phyloP scores from a whole-genome alignment of 2,329 filamentous ascomycete genomes.

The Samsoniella hepiali region DNA sequence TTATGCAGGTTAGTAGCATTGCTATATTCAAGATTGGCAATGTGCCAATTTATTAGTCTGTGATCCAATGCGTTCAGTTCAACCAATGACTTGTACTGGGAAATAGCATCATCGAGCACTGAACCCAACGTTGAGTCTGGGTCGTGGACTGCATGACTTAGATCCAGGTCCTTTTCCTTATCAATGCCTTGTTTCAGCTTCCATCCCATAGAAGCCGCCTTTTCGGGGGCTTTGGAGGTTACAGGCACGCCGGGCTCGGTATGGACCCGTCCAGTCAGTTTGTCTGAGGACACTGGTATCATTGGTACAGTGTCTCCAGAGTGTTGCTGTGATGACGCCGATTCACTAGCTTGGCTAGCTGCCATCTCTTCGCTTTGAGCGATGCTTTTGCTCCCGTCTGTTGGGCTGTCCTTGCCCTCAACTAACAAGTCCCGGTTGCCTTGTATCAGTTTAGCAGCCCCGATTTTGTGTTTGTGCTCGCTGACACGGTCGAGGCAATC shows the following conservation, averaged over 20 bases:
- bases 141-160: conserved; percentile 62
- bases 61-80: conserved; percentile 83
- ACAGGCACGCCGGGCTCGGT: conserved; percentile 66
- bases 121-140: conserved; percentile 75
- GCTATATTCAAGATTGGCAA: conserved; percentile 96
- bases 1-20: conserved; percentile 87
- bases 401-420: conserved; percentile 72
- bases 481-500: conserved; percentile 90
- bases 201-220: conserved; percentile 83
- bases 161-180: conserved; percentile 65
- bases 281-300: conserved; percentile 63
- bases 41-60: conserved; percentile 93
- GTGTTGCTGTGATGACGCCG: conserved; percentile 52
- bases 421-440: conserved; percentile 81
- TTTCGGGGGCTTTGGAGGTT: conserved; percentile 69
- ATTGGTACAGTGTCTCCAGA: conserved; percentile 52
- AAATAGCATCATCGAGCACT: conserved; percentile 89
- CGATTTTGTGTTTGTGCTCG: conserved; percentile 78
- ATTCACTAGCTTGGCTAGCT: conserved; percentile 56
- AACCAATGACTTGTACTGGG: conserved; percentile 79
- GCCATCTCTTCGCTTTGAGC: conserved; percentile 66
- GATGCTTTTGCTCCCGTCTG: conserved; percentile 69
- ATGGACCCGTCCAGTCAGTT: conserved; percentile 69
- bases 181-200: conserved; percentile 61
- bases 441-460: conserved; percentile 67